Base-by-base conservation (phyloP, 2,329 filamentous ascomycete species). In the Pseudodiploospora longispora region DNA sequence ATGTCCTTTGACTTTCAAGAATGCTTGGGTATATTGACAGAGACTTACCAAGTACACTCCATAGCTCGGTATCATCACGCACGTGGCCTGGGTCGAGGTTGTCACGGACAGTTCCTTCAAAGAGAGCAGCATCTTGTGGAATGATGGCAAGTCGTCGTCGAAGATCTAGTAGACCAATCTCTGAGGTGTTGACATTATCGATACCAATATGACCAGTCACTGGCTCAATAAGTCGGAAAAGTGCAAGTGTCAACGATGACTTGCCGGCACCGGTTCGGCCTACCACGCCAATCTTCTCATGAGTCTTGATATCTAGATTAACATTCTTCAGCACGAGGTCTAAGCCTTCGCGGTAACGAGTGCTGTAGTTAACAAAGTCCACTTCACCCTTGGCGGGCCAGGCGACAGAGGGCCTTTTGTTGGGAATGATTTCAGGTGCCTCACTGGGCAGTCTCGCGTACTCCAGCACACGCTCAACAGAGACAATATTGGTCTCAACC, bases 401-500 rank as follows among this genome's bases (percentile, higher is more conserved):
- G 56, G 87, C 86, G 50, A 88, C 87, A 7, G 88, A 82, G 35
- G 93, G 91, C 40, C 91, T 77, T 61, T 86, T 84, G 65, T 87
- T 85, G 59, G 87, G 85, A 55, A 97, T 85, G 52, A 97, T 87
- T 63, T 98, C 93, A 6, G 90, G 88, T 41, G 93, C 91, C 69
- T 98, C 93, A 63, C 85, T 93, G 28, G 91, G 90, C 50, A 98
- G 76, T 41, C 79, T 77, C 46, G 91, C 87, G 67, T 98, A 98
- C 66, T 98, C 94, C 40, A 98, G 81, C 39, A 98, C 90, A 59
- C 93, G 85, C 74, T 98, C 93, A 33, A 98, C 93, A 7, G 91
- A 95, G 38, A 98, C 91, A 59, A 98, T 98, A 66, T 98, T 98
- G n/a, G 91, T 97, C 73, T 98, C 94, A n/a, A 98, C 93, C 66